These are phyloP conservation scores for Botrytis pseudocinerea DNA, from an alignment of 2,329 filamentous ascomycete species.

Conservation along the genomic window DNA sequence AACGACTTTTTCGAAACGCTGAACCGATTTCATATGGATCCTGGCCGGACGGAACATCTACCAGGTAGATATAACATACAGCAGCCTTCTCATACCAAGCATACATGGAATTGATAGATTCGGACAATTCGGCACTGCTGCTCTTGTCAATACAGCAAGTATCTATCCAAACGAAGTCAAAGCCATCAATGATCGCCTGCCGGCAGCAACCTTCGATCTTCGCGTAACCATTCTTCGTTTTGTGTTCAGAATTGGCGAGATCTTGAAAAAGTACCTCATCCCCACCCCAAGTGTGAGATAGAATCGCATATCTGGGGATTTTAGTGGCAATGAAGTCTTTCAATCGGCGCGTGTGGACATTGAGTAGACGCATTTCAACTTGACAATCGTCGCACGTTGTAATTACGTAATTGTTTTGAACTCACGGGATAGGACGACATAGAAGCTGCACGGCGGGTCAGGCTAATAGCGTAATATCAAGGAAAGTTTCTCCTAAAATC, in stretches of 20 bases:
- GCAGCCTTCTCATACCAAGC: constrained; percentile 25
- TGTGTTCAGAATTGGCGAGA: background rate
- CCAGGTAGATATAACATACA: constrained; percentile 27
- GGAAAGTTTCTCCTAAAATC: background rate
- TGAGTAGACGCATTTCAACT: constrained; percentile 14
- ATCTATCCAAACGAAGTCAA: constrained; percentile 24
- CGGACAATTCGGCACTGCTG: constrained; percentile 24
- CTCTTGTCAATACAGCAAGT: constrained; percentile 30
- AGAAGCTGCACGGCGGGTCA: background rate
- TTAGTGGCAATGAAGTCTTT: background rate
- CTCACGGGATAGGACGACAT: background rate
- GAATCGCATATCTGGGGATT: constrained; percentile 9
- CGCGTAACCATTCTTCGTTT: background rate
- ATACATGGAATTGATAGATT: constrained; percentile 27
- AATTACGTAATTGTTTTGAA: background rate
- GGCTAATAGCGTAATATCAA: background rate
- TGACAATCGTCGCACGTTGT: background rate
- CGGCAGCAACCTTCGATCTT: constrained; percentile 6
- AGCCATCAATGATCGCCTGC: background rate
- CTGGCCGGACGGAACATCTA: constrained; percentile 14
- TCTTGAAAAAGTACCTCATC: constrained; percentile 7
- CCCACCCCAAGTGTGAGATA: constrained; percentile 3
- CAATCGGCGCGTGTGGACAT: background rate
- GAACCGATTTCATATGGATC: background rate
- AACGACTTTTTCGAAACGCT: constrained; percentile 7